Evolutionary conservation across 108 stramenopile species (phyloP).

Genomic region (Skeletonema menzelii): DNA sequence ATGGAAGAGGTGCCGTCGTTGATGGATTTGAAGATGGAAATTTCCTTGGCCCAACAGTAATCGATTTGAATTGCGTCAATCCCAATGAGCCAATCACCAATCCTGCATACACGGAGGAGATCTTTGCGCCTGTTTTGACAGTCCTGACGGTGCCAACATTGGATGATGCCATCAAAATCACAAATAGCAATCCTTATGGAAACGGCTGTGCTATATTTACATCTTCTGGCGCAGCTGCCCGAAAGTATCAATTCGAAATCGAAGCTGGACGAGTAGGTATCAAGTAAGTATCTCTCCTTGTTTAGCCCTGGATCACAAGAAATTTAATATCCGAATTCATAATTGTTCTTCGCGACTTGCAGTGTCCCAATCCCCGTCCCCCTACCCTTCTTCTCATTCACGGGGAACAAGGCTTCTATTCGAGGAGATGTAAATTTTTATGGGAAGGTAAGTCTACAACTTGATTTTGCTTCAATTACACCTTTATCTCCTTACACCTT

Average conservation of each 20-base stretch:
- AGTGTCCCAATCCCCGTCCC: conserved; percentile 97
- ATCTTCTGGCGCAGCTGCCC: conserved; percentile 81
- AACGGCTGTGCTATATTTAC: conserved; percentile 95
- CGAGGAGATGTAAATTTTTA: conserved; percentile 95
- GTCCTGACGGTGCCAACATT: conserved; percentile 73
- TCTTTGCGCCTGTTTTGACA: conserved; percentile 95
- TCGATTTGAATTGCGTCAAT: conserved; percentile 54
- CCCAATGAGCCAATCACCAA: conserved; percentile 40
- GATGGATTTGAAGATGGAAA: conserved; percentile 75
- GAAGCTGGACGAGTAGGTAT: conserved; percentile 92
- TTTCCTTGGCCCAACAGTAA: conserved; percentile 88
- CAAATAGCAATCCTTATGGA: conserved; percentile 89
- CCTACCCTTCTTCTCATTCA: conserved; percentile 94
- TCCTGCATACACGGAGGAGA: conserved; percentile 89
- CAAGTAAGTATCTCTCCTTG: conserved; percentile 26
- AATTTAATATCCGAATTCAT: no score
- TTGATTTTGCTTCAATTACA: no score
- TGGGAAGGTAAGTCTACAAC: conserved; percentile 31
- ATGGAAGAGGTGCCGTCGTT: conserved; percentile 79
- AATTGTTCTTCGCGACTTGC: conserved; percentile 36
- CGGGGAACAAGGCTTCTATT: conserved; percentile 86
- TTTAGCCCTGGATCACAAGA: neutral
- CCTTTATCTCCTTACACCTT: no score
- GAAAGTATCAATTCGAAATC: conserved; percentile 88
- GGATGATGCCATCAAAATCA: conserved; percentile 88